These are phyloP conservation scores for Huntiella moniliformis DNA, from an alignment of 2,329 filamentous ascomycete genomes.

Conservation along the genomic window DNA sequence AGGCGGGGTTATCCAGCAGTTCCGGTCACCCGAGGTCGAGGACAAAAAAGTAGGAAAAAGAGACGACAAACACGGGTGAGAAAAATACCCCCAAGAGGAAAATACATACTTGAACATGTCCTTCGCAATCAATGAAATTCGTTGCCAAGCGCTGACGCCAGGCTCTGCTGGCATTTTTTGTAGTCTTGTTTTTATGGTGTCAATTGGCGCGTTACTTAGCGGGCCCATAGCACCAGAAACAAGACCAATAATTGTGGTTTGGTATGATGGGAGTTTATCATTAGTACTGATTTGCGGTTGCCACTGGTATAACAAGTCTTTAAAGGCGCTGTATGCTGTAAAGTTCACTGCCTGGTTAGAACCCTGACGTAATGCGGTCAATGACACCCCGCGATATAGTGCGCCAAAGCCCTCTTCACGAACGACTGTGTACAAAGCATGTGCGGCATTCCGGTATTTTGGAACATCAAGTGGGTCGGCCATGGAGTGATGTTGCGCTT, in stretches of 20 bases:
- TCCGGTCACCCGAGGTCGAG: constrained; percentile 1
- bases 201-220: constrained; percentile 89
- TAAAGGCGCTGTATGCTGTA: constrained; percentile 90
- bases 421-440: constrained; percentile 68
- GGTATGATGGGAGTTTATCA: constrained; percentile 58
- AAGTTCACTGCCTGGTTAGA: constrained; percentile 98
- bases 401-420: constrained; percentile 77
- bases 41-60: not conserved
- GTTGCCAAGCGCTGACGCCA: constrained; percentile 59
- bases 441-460: constrained; percentile 90
- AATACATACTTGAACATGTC: constrained; percentile 61
- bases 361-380: constrained; percentile 86
- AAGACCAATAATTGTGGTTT: constrained; percentile 80
- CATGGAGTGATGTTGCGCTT: constrained; percentile 96
- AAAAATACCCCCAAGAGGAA: not conserved
- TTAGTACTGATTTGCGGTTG: constrained; percentile 47
- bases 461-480: constrained; percentile 89
- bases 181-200: constrained; percentile 94
- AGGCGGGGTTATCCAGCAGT: not conserved
- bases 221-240: constrained; percentile 90
- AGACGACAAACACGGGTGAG: not conserved
- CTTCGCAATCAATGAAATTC: constrained; percentile 59
- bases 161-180: constrained; percentile 73
- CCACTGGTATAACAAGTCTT: constrained; percentile 51
- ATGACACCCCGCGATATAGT: constrained; percentile 78